Base-by-base conservation (phyloP, 2,329 filamentous ascomycete species). In the Cladosporium sp. region DNA sequence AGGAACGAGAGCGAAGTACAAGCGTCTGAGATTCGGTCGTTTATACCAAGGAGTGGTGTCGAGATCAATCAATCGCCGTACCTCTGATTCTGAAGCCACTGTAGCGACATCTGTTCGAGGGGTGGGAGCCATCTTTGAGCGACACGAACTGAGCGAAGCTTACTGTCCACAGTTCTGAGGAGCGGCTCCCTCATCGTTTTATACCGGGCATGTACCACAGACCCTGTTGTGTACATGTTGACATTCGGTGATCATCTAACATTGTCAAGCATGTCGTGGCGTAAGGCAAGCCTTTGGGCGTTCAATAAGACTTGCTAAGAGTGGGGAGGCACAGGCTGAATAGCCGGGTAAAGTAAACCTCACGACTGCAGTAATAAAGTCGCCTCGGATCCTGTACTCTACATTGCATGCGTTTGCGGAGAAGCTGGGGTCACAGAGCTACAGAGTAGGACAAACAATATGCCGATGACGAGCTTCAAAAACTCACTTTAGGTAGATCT, bases 1-100 rank as follows among this genome's bases (percentile, higher is more conserved):
- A 12, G 53, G 53, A n/a, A 54, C 40, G 12, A 54, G 45, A 13
- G 29, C 32, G n/a, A 45, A 42, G 20, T 52, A 54, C 11, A 54
- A 50, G 15, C 20, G 38, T 18, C 53, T 27, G 12, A 54, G 36
- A 15, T 54, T 54, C 18, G 40, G 45, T 38, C 50, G 45, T 19
- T 54, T 52, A 29, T 52, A 54, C 53, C 53, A 54, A 30, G 53
- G 46, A n/a, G 25, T 38, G 15, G 52, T 54, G 20, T 54, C 52
- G 4, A 54, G 50, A 22, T 52, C 52, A 8, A 54, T 19, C 27
- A 54, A 29, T 11, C 51, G 43, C 47, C 52, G 52, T 3, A 56
- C 52, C 30, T 54, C 54, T 8, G 54, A 56, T 40, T 56, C 43
- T 12, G 46, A 43, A 16, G 54, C 30, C 25, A 56, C 54, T 13